A percentile compares a stretch with the other conserved stretches of the same genome.
These are phyloP conservation scores for Annulohypoxylon nitens DNA, from an alignment of 495 filamentous ascomycete species.

Conservation along the genomic window DNA sequence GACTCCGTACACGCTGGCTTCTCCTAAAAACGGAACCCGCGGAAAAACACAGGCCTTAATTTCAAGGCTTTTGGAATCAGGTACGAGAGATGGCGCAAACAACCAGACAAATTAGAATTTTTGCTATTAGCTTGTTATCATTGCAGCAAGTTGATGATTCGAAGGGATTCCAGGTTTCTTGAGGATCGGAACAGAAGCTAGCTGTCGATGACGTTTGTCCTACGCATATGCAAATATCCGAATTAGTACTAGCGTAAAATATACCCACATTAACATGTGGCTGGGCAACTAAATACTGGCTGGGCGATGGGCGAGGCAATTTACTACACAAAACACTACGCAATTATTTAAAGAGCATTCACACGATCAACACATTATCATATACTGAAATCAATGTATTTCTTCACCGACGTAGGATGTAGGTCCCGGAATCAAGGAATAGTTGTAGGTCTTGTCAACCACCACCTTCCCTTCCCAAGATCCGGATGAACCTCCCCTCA, in stretches of 20 bases:
- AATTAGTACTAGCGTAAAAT: conserved; percentile 25
- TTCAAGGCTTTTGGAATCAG: not conserved
- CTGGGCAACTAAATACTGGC: not conserved
- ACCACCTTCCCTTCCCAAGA: conserved; percentile 26
- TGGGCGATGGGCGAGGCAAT: not conserved
- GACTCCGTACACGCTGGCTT: not conserved
- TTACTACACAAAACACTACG: not conserved
- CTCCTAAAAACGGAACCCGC: not conserved
- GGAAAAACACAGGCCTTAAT: not conserved
- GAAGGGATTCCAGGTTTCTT: conserved; percentile 29
- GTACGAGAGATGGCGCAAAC: not conserved
- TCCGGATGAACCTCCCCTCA: conserved; percentile 5
- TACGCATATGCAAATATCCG: conserved; percentile 2
- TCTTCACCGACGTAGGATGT: conserved; percentile 26
- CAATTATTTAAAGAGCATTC: not conserved
- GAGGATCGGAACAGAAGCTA: conserved; percentile 7
- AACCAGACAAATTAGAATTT: not conserved
- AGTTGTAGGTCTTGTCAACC: conserved; percentile 18
- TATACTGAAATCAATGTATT: conserved; percentile 12
- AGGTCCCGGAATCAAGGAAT: conserved; percentile 7
- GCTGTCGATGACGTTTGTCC: conserved; percentile 37
- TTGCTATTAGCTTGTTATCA: not conserved
- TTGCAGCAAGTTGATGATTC: conserved; percentile 13
- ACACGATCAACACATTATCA: not conserved
- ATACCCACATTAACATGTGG: conserved; percentile 5